These are phyloP conservation scores for Allodekkera sacchari DNA, from an alignment of 805 yeast genomes.

Conservation along the genomic window DNA sequence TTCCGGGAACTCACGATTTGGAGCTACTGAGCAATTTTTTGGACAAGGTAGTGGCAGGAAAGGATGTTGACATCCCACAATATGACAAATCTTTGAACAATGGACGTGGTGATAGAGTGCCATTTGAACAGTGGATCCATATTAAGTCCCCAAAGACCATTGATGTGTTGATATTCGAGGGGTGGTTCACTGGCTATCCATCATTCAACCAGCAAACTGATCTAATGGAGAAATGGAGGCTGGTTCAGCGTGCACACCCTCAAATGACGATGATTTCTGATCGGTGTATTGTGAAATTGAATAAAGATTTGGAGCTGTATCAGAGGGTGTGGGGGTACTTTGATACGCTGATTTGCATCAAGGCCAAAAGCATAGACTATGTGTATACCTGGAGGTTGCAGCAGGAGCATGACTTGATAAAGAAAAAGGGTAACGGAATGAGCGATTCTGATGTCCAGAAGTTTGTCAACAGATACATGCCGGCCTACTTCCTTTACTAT, in stretches of 20 bases:
- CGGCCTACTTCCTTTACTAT: constrained; percentile 68
- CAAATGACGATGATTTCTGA: constrained; percentile 12
- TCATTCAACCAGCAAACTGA: constrained; percentile 28
- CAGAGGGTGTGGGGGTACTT: constrained; percentile 46
- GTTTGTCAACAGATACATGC: constrained; percentile 83
- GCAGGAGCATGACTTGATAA: constrained; percentile 59
- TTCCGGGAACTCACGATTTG: constrained; percentile 92
- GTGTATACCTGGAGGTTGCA: constrained; percentile 76
- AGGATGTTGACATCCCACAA: constrained; percentile 40
- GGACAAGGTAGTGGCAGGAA: constrained; percentile 18
- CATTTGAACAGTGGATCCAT: constrained; percentile 30
- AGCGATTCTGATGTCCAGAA: constrained; percentile 53
- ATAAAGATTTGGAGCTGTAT: constrained; percentile 45
- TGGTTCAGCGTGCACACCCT: constrained; percentile 10
- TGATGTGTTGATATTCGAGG: constrained; percentile 75
- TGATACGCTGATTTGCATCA: constrained; percentile 52
- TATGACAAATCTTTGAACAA: constrained; percentile 68
- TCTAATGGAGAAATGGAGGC: constrained; percentile 21
- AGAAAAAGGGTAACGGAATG: constrained; percentile 66
- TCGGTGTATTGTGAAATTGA: constrained; percentile 31
- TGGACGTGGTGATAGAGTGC: constrained; percentile 76
- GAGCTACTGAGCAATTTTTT: constrained; percentile 32
- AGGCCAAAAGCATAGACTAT: constrained; percentile 49
- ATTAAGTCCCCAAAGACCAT: constrained; percentile 25
- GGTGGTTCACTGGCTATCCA: constrained; percentile 85